Conservation (phyloP, 176 grass and related monocot genomes). For the Typha latifolia region DNA sequence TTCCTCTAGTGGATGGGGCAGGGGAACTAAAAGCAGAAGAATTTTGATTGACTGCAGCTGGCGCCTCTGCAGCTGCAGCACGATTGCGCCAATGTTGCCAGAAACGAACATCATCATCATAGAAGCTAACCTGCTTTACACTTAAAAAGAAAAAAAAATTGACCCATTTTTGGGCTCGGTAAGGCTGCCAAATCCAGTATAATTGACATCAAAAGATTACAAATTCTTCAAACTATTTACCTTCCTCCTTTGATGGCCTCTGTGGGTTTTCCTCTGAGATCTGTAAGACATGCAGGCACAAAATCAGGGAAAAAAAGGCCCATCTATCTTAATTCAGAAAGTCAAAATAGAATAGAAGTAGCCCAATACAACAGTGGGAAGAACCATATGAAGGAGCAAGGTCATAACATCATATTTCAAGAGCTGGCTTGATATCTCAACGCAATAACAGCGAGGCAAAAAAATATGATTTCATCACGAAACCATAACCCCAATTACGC, state of each 20-base stretch:
- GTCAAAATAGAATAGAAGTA: neutral
- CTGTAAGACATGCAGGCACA: slow-evolving; percentile 22
- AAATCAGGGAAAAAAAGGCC: neutral
- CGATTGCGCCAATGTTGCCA: slow-evolving; percentile 96
- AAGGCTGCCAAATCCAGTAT: slow-evolving; percentile 8
- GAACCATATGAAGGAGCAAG: neutral
- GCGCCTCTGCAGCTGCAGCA: slow-evolving; percentile 78
- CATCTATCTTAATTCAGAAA: neutral
- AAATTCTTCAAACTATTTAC: slow-evolving; percentile 40
- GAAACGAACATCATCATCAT: slow-evolving; percentile 86
- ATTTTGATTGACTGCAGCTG: slow-evolving; percentile 69
- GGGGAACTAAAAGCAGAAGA: slow-evolving; percentile 66
- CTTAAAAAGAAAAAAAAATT: slow-evolving; percentile 44
- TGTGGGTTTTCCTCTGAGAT: slow-evolving; percentile 81
- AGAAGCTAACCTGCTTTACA: slow-evolving; percentile 99
- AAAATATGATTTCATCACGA: no score
- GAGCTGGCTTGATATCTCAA: no score
- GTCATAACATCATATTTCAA: no score
- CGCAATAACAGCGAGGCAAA: no score
- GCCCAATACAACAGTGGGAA: neutral
- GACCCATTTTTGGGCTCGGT: slow-evolving; percentile 24
- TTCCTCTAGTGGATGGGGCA: slow-evolving; percentile 87
- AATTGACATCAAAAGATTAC: neutral
- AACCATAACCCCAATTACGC: no score
- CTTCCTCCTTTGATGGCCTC: slow-evolving; percentile 94